These are phyloP conservation scores for Rosa rugosa DNA, from an alignment of 306 rosid species.

Conservation along the genomic window DNA sequence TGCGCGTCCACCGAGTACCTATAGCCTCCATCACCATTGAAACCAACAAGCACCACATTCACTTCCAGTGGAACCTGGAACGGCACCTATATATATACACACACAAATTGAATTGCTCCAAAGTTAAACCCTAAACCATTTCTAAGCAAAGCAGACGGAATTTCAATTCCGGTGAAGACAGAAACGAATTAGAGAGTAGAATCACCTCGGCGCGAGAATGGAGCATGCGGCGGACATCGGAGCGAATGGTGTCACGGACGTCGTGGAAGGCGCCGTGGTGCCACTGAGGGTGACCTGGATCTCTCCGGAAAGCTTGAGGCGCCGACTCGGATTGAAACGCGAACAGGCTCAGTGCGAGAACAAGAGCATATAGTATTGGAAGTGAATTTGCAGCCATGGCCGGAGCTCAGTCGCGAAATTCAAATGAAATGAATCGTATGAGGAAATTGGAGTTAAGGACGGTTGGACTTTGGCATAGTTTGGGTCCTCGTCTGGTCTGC, in stretches of 20 bases:
- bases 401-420: not conserved
- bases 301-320: conserved; percentile 75
- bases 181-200: not conserved
- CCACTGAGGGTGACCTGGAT: conserved; percentile 81
- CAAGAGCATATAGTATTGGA: conserved; percentile 14
- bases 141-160: not conserved
- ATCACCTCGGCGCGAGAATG: conserved; percentile 94
- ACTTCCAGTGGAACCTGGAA: conserved; percentile 97
- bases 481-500: not conserved
- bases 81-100: conserved; percentile 58
- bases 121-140: conserved; percentile 4
- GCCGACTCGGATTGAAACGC: conserved; percentile 61
- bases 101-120: not conserved
- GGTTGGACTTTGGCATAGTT: conserved; percentile 1
- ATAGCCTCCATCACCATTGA: conserved; percentile 79
- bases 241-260: conserved; percentile 70
- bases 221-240: conserved; percentile 91
- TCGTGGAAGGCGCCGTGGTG: conserved; percentile 97
- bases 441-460: not conserved
- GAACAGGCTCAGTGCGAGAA: conserved; percentile 44
- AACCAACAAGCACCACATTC: conserved; percentile 81
- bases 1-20: conserved; percentile 62
- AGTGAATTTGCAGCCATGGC: conserved; percentile 31
- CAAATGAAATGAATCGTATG: not conserved
- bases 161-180: not conserved